A percentile compares a stretch with the other conserved stretches of the same genome.
phyloP scores from a whole-genome alignment of 768 basidiomycete genomes.

The Tulasnella sp. region DNA sequence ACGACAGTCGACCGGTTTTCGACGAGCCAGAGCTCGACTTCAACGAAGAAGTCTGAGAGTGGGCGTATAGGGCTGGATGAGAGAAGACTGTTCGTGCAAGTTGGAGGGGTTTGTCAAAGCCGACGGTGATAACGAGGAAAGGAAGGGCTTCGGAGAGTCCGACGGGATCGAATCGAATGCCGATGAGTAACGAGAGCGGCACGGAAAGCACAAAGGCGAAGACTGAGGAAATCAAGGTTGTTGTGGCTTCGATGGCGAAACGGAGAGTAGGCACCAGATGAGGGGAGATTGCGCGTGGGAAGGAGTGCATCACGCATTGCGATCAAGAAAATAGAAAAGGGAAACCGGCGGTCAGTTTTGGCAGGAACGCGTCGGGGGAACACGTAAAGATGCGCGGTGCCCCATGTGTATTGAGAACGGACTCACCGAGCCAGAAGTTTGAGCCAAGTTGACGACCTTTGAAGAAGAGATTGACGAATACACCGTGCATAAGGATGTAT shows the following conservation, averaged over 20 bases:
- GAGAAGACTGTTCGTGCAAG: slow-evolving; percentile 83
- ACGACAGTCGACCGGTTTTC: neutral
- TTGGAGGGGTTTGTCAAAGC: slow-evolving; percentile 93
- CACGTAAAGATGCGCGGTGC: neutral
- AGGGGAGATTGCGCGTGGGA: slow-evolving; percentile 1
- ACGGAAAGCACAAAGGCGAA: slow-evolving; percentile 79
- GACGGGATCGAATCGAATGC: slow-evolving; percentile 84
- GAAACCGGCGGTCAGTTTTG: slow-evolving; percentile 15
- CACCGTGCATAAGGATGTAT: slow-evolving; percentile 90
- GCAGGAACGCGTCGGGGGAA: slow-evolving; percentile 4
- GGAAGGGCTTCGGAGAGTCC: slow-evolving; percentile 90
- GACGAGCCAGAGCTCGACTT: neutral
- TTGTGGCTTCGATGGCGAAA: slow-evolving; percentile 30
- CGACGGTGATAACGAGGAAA: slow-evolving; percentile 94
- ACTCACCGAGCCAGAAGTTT: slow-evolving; percentile 48
- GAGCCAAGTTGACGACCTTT: slow-evolving; percentile 76
- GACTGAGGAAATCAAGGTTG: slow-evolving; percentile 66
- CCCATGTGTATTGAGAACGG: neutral
- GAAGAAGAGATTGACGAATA: slow-evolving; percentile 82
- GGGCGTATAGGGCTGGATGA: slow-evolving; percentile 40
- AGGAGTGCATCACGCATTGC: slow-evolving; percentile 6
- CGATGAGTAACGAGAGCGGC: slow-evolving; percentile 58
- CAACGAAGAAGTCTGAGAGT: slow-evolving; percentile 15
- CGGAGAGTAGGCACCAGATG: neutral
- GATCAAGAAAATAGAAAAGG: slow-evolving; percentile 15